Evolutionary conservation across 2,329 filamentous ascomycete species (phyloP).

Genomic region (Epichloe brachyelytri): DNA sequence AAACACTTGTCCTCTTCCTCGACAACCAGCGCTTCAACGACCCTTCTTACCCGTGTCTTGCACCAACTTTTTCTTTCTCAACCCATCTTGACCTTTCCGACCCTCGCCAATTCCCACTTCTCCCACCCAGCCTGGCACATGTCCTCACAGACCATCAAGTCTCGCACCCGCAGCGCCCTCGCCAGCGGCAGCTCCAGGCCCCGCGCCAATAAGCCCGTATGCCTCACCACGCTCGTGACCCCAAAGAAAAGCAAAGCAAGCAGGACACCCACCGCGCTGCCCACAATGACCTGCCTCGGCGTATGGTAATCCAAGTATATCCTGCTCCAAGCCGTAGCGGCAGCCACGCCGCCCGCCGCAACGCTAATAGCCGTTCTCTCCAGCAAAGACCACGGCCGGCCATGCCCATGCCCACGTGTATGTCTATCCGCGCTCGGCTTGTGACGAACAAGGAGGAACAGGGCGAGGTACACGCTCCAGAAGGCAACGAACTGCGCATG

Average conservation of each 20-base stretch:
- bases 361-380: constrained; percentile 45
- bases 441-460: constrained; percentile 80
- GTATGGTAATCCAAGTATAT: constrained; percentile 94
- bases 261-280: constrained; percentile 53
- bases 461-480: constrained; percentile 70
- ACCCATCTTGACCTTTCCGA: constrained; percentile 14
- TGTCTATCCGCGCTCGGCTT: constrained; percentile 30
- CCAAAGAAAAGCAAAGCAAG: constrained; percentile 72
- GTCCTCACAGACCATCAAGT: constrained; percentile 80
- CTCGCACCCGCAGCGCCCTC: constrained; percentile 59
- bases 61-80: neutral
- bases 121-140: constrained; percentile 87
- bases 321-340: constrained; percentile 64
- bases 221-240: constrained; percentile 52
- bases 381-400: constrained; percentile 40
- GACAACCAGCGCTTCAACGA: no score
- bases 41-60: neutral
- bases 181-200: constrained; percentile 52
- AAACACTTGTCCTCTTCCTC: no score
- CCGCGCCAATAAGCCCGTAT: constrained; percentile 59
- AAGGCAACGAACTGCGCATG: constrained; percentile 92
- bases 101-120: constrained; percentile 57
- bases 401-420: neutral
- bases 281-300: constrained; percentile 71
- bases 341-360: constrained; percentile 48